Evolutionary conservation across 768 basidiomycete genomes (phyloP), one percentile per base, ranked within the genome.

Genomic region (Pisolithus microcarpus): DNA sequence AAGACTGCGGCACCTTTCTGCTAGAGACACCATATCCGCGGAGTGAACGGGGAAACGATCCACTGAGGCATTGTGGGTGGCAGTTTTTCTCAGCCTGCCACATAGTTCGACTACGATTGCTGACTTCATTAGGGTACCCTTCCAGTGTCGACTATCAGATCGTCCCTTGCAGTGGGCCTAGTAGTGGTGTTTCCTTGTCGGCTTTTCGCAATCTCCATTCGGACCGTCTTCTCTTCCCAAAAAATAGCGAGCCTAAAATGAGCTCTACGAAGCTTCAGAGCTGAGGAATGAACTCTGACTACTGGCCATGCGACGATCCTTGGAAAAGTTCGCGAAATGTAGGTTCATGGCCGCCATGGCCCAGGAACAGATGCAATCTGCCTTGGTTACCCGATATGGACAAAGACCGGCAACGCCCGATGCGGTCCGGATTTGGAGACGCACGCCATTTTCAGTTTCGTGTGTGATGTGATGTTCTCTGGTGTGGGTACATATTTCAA

Each of bases 401-500:
- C 24, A 16, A 2, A 8, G 1, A 13, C 40, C 67, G 65, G 67
- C 43, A 45, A 10, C 0, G 58, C 44, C 65, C 65, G 65, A 44
- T 24, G 49, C 65, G 65, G 63, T 52, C 67, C 65, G 66, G 55
- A 19, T 13, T 9, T 21, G 18, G 46, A 39, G 34, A 34, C 34
- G 38, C 49, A 39, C 26, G 26, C 21, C 21, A 23, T 39, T 51
- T 53, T 43, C 24, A 39, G 37, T 42, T 38, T 44, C 36, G 56
- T 44, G 26, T 30, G 44, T 31, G 30, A 31, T 31, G 43, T 21
- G 30, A 40, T 54, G n/a, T 54, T 52, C 49, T 51, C 36, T 56
- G 56, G 54, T 38, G 46, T 38, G 21, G 15, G 45, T 66, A 66
- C 65, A 68, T 68, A 68, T 61, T 66, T 24, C 48, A 43, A 48